Evolutionary conservation across 495 filamentous ascomycete species (phyloP), one percentile per base, ranked within the genome.

Genomic region (Talaromyces stipitatus): DNA sequence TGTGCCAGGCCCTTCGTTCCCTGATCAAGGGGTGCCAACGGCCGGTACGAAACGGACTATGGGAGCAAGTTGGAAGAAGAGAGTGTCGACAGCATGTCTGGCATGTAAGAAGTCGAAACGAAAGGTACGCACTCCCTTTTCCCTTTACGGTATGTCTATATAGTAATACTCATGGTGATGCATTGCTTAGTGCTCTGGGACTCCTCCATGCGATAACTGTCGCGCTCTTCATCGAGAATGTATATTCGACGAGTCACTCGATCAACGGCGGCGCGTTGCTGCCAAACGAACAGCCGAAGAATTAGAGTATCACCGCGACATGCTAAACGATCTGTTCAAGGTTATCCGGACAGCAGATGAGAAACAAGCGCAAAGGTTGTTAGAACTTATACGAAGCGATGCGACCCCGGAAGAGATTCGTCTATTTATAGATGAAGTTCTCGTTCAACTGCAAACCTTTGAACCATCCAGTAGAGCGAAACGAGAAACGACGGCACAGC

Each of bases 71-170:
- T 67, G 67, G 62, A 76, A 76, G 62, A 78, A 74, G 56, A 63
- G 75, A 9, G 75, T 75, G 2, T 78, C 75, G 0, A 76, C 74
- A 51, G 75, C 75, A 6, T 78, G 75, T 63, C 48, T 75, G 53
- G 70, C 73, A 0, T 78, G 75, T 59, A 78, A 78, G 38, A 75
- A 76, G 59, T 78, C 75, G 0, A 78, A 78, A 59, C 66, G 75
- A 6, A 78, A 78, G 67, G 73, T 61, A 46, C 50, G 64, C n/a
- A n/a, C n/a, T n/a, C n/a, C n/a, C n/a, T n/a, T n/a, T n/a, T n/a
- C n/a, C n/a, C n/a, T 32, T 23, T n/a, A 10, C 2, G 50, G 7
- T 16, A 18, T 36, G 32, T 53, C 22, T 33, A 1, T 2, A 12
- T 32, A 11, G 12, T 28, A 5, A n/a, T 26, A 7, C 8, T 23